These are phyloP conservation scores for Dendrocalamus latiflorus DNA, from an alignment of 202 grass and related monocot species.

Conservation along the genomic window DNA sequence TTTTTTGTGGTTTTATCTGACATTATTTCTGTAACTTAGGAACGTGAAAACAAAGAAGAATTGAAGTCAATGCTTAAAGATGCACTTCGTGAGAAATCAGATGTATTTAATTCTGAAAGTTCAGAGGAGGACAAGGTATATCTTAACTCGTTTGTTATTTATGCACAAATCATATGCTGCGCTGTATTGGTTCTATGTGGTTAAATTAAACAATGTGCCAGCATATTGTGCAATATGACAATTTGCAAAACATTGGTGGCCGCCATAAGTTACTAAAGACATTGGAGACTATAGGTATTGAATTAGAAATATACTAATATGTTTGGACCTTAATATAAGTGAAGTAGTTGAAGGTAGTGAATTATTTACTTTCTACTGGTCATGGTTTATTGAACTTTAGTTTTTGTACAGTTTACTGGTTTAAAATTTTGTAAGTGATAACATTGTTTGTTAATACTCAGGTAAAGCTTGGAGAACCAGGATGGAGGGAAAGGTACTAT, in stretches of 20 bases:
- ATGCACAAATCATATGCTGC: not conserved
- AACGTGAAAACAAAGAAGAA: conserved; percentile 74
- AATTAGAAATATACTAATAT: not conserved
- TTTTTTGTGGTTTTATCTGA: conserved; percentile 1
- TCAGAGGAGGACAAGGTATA: conserved; percentile 89
- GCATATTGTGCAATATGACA: not conserved
- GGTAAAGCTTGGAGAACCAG: conserved; percentile 90
- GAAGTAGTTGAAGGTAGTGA: not conserved
- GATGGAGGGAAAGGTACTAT: conserved; percentile 99
- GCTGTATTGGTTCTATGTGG: not conserved
- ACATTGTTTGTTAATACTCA: conserved; percentile 30
- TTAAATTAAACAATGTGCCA: not conserved
- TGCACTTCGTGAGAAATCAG: conserved; percentile 83
- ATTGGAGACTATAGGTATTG: not conserved
- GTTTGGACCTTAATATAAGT: not conserved
- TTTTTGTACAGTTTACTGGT: not conserved
- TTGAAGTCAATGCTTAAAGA: conserved; percentile 90
- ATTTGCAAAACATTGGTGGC: not conserved
- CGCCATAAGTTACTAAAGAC: not conserved
- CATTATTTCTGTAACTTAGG: conserved; percentile 42
- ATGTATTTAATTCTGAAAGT: conserved; percentile 96
- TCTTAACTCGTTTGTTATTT: conserved; percentile 2
- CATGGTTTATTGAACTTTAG: not conserved
- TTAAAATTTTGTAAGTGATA: not conserved
- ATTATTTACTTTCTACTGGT: not conserved